A percentile compares a stretch with the other conserved stretches of the same genome.
These are phyloP conservation scores for Ormosia emarginata DNA, from an alignment of 306 rosid species.

Conservation along the genomic window DNA sequence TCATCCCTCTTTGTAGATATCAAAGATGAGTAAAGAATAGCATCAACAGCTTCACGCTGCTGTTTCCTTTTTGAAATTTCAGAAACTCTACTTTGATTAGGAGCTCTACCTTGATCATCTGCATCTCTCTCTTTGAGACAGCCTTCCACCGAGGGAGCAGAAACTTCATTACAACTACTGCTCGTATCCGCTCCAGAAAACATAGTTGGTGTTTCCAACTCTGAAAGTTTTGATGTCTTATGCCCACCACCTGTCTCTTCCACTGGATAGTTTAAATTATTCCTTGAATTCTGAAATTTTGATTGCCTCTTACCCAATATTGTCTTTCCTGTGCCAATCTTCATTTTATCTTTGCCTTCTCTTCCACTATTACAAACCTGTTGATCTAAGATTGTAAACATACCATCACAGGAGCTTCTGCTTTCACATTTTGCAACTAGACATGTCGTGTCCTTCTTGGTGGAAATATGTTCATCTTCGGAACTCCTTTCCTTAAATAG, in stretches of 20 bases:
- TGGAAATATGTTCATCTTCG: constrained; percentile 29
- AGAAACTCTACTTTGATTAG: constrained; percentile 38
- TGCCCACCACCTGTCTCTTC: constrained; percentile 32
- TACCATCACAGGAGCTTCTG: constrained; percentile 24
- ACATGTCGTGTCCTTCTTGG: constrained; percentile 28
- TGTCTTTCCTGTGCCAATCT: constrained; percentile 26
- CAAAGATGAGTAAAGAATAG: constrained; percentile 77
- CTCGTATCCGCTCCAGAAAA: constrained; percentile 37
- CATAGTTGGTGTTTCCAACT: constrained; percentile 33
- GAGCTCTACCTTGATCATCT: constrained; percentile 34
- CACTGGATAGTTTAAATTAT: constrained; percentile 28
- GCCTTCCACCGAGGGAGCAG: constrained; percentile 36
- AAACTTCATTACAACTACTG: constrained; percentile 30
- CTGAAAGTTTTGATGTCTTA: constrained; percentile 27
- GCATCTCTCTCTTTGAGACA: constrained; percentile 36
- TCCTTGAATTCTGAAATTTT: constrained; percentile 35
- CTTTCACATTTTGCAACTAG: constrained; percentile 23
- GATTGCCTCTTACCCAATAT: constrained; percentile 40
- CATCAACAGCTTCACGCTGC: constrained; percentile 90
- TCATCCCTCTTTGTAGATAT: constrained; percentile 74
- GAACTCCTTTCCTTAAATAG: constrained; percentile 17
- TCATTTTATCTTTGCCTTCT: constrained; percentile 31
- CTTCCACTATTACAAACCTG: constrained; percentile 31
- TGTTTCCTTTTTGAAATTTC: constrained; percentile 80
- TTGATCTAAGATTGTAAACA: constrained; percentile 14